phyloP scores from a whole-genome alignment of 768 basidiomycete species.

The Kwoniella shandongensis region DNA sequence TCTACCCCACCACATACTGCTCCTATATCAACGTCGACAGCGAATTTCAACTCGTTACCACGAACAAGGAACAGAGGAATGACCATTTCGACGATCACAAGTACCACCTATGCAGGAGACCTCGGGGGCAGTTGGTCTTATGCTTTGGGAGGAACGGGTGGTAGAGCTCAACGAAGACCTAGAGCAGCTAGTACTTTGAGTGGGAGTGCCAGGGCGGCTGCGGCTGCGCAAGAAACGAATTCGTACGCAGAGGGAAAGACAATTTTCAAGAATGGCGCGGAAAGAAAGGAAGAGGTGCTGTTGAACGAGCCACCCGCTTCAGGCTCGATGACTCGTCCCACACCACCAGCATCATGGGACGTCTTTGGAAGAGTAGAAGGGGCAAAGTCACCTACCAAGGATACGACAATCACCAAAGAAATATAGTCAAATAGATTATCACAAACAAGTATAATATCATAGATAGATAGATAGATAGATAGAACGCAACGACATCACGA shows the following conservation, averaged over 20 bases:
- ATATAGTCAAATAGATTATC: neutral
- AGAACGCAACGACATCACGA: neutral
- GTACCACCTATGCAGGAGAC: neutral
- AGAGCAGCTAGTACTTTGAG: conserved; percentile 14
- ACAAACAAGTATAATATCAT: neutral
- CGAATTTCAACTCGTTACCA: too few relatives aligned
- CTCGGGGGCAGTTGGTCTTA: conserved; percentile 29
- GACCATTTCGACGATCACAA: conserved; percentile 11
- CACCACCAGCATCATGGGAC: conserved; percentile 25
- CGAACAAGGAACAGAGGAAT: conserved; percentile 8
- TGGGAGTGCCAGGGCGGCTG: neutral
- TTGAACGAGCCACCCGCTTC: neutral
- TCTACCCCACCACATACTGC: too few relatives aligned
- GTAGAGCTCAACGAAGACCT: conserved; percentile 44
- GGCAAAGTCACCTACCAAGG: neutral
- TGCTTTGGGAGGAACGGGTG: conserved; percentile 53
- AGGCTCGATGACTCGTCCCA: neutral
- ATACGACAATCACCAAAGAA: neutral
- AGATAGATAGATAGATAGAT: neutral
- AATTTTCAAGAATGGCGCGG: too few relatives aligned
- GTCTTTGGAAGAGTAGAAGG: conserved; percentile 28
- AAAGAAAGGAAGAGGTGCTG: too few relatives aligned
- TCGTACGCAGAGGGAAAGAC: too few relatives aligned
- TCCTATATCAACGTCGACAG: too few relatives aligned
- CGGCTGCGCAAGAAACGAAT: neutral